Conservation (phyloP, 768 basidiomycete genomes). For the Cyclocybe aegerita region DNA sequence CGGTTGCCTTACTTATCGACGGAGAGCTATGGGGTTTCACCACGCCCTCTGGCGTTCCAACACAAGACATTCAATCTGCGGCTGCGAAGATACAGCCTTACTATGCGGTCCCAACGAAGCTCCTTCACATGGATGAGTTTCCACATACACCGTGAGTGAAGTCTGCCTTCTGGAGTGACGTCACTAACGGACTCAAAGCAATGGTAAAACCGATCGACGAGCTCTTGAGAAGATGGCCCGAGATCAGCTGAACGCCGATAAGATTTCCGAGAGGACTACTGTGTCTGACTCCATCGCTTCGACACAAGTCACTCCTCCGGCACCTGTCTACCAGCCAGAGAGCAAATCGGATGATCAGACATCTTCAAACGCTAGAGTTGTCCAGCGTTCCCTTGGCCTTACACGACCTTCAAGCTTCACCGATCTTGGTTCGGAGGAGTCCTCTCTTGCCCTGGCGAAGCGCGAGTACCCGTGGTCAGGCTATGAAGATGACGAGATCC, state of each 20-base stretch:
- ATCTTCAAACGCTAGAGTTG: conserved; percentile 2
- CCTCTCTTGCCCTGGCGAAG: conserved; percentile 28
- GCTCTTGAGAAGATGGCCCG: conserved; percentile 38
- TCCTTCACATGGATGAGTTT: conserved; percentile 42
- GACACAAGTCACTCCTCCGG: conserved; percentile 9
- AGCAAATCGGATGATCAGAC: conserved; percentile 9
- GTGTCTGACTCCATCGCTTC: conserved; percentile 6
- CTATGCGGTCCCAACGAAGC: conserved; percentile 55
- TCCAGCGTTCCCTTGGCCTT: conserved; percentile 1
- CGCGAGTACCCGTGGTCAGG: conserved; percentile 48
- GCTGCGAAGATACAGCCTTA: conserved; percentile 54
- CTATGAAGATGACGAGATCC: conserved; percentile 48
- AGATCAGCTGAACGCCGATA: conserved; percentile 9
- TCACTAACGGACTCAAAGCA: conserved; percentile 27
- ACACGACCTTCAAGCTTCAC: conserved; percentile 15
- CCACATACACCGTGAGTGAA: conserved; percentile 50
- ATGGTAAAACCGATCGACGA: conserved; percentile 51
- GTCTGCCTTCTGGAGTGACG: not conserved
- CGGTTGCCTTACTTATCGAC: conserved; percentile 51
- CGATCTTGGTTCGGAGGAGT: conserved; percentile 23
- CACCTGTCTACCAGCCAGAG: conserved; percentile 11
- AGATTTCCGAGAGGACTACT: conserved; percentile 10
- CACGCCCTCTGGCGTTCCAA: conserved; percentile 35
- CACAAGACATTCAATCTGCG: conserved; percentile 41
- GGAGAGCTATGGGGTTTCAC: conserved; percentile 56